These are phyloP conservation scores for Platismatia glauca DNA, from an alignment of 495 filamentous ascomycete species.

Conservation along the genomic window DNA sequence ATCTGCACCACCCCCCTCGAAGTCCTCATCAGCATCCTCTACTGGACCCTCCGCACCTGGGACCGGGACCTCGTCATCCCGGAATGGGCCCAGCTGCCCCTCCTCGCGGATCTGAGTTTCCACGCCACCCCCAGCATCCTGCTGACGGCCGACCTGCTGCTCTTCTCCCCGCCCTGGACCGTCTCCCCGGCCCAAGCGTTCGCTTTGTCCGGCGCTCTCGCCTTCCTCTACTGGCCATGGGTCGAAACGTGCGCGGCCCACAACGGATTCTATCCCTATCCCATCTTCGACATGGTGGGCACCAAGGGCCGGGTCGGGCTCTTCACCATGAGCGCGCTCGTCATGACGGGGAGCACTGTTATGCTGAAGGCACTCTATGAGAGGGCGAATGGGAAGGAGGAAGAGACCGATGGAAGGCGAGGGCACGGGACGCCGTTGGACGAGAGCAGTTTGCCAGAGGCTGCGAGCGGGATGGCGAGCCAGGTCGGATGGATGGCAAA, in stretches of 20 bases:
- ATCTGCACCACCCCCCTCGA: constrained; percentile 69
- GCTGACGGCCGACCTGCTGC: constrained; percentile 59
- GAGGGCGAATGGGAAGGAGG: constrained; percentile 52
- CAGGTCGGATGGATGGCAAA: background rate
- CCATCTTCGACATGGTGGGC: constrained; percentile 58
- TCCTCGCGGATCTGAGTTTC: constrained; percentile 60
- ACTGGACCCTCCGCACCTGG: constrained; percentile 67
- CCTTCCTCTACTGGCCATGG: constrained; percentile 81
- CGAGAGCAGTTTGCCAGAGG: background rate
- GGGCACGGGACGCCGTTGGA: background rate
- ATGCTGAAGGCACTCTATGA: constrained; percentile 59
- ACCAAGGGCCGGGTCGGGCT: constrained; percentile 55
- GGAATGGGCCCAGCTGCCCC: constrained; percentile 36
- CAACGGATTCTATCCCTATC: constrained; percentile 89
- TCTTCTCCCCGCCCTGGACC: constrained; percentile 77
- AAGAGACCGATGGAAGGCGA: background rate
- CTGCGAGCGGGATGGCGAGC: background rate
- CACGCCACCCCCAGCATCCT: constrained; percentile 70
- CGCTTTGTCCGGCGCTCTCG: constrained; percentile 52
- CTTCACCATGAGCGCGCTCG: constrained; percentile 57
- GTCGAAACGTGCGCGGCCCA: constrained; percentile 65
- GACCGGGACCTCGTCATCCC: constrained; percentile 55
- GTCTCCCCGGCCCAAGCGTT: constrained; percentile 52
- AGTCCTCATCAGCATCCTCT: constrained; percentile 73
- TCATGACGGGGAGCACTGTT: constrained; percentile 64